Base-by-base conservation (phyloP, 306 rosid species). In the Crotalaria pallida region DNA sequence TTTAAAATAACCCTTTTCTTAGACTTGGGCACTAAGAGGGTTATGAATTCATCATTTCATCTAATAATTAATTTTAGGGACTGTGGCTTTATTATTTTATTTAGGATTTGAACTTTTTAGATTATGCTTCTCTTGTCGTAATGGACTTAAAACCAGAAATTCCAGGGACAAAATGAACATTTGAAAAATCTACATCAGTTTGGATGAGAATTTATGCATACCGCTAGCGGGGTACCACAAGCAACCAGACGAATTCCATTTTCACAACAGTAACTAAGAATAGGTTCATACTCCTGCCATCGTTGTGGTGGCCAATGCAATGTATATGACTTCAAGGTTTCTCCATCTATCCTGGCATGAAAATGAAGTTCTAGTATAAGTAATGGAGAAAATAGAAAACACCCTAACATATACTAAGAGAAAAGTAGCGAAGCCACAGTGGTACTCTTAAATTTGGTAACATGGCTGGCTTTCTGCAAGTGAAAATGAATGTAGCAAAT, bases 261-360 rank as follows among this genome's bases (percentile, higher is more conserved):
- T 48, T 90, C 97, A 23, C 84, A 85, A 71, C 96, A 90, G 79
- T 81, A 93, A 65, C 77, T 87, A 13, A 93, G 85, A 78, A 88
- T 88, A 71, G 98, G 98, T 77, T 90, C 97, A 68, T 90, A 93
- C 65, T 93, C 98, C 83, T 88, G 88, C 97, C 98, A 93, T 26
- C 94, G 81, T 71, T 84, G 76, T 22, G 88, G 86, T 1, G 98
- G 86, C 98, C 98, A 93, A 72, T 90, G 87, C 13, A 74, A 45
- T 47, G 81, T 65, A 43, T 73, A 78, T 49, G 83, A 69, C 75
- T 87, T 90, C 77, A 93, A 82, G 59, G 92, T 82, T 73, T 87
- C 96, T 67, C 87, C 98, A 69, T 93, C 96, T 65, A 93, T 93
- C 84, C 97, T 88, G 93, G 75, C 60, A 85, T 72, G 51, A 66